Evolutionary conservation across 2,329 filamentous ascomycete species (phyloP).

Genomic region (Parastagonospora avenae): DNA sequence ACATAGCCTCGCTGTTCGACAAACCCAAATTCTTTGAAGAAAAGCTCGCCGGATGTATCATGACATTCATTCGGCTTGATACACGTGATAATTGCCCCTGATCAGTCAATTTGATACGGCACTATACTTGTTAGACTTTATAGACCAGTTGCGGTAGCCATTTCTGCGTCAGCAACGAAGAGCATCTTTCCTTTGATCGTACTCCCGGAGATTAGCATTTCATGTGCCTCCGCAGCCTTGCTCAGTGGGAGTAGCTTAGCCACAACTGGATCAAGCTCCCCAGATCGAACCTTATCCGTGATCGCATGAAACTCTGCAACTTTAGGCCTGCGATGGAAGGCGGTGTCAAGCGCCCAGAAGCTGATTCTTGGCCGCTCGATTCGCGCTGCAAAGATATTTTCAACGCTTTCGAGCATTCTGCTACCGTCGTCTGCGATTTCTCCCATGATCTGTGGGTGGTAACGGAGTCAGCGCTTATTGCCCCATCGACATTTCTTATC

Average conservation of each 20-base stretch:
- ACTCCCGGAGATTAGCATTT: conserved; percentile 8
- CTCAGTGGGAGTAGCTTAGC: conserved; percentile 8
- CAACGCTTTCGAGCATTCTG: background rate
- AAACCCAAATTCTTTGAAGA: too few species aligned
- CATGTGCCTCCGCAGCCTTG: conserved; percentile 7
- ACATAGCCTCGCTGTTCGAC: too few species aligned
- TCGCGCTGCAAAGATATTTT: conserved; percentile 1
- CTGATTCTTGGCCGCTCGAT: conserved; percentile 3
- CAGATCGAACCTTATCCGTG: conserved; percentile 7
- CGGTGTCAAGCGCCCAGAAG: conserved; percentile 7
- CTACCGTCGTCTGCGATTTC: conserved; percentile 10
- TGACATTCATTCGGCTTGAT: too few species aligned
- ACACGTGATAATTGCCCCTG: too few species aligned
- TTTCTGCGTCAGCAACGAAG: conserved; percentile 7
- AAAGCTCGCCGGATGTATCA: too few species aligned
- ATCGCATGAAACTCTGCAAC: conserved; percentile 8
- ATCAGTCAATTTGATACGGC: too few species aligned
- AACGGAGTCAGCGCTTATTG: background rate
- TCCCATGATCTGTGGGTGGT: conserved; percentile 1
- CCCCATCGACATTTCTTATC: background rate
- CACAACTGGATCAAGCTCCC: conserved; percentile 8
- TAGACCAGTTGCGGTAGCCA: conserved; percentile 5
- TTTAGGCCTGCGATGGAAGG: conserved; percentile 5
- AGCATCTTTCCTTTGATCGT: conserved; percentile 10
- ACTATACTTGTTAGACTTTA: background rate